Base-by-base conservation (phyloP, 345 rosid genomes). In the Citrus inodora region DNA sequence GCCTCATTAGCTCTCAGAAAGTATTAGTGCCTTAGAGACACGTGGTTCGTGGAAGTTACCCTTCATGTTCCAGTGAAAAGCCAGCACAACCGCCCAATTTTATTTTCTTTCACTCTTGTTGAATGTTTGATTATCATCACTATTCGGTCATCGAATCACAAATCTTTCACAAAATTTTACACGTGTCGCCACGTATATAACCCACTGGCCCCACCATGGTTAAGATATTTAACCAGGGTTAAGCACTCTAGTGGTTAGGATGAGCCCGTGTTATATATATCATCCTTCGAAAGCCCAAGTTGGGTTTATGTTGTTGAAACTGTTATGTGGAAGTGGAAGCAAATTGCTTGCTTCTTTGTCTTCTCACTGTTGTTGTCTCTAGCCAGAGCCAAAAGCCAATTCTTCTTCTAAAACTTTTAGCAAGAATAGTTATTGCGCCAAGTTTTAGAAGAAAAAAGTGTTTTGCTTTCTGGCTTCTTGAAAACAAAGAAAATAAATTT, bases 131-230 rank as follows among this genome's bases (percentile, higher is more conserved):
- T 30, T 13, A 67, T 35, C 19, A 71, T 71, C 27, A 71, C 22
- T 7, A 71, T 14, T 70, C 4, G 21, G 51, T n/a, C 51, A 35
- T 66, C 37, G 22, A 19, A 60, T 35, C 79, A 37, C 32, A 46
- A 2, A 27, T 61, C 33, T 64, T 67, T 6, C 78, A 62, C 62
- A 76, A 46, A 73, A 46, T 81, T 78, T 82, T 69, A 87, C 88
- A 80, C 86, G 79, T 87, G 86, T 71, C 78, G 71, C 78, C 89
- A 85, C 90, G 84, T 80, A 87, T 83, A 64, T 53, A 53, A 53
- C n/a, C 27, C 17, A 16, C 32, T 74, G 55, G 27, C 24, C 35
- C 78, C 63, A 53, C 68, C 76, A 17, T 25, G 72, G 73, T 63
- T 60, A 69, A 25, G 32, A 22, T 17, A 25, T 7, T 32, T 4